phyloP scores from a whole-genome alignment of 2,329 filamentous ascomycete species.

The Nakataea oryzae region DNA sequence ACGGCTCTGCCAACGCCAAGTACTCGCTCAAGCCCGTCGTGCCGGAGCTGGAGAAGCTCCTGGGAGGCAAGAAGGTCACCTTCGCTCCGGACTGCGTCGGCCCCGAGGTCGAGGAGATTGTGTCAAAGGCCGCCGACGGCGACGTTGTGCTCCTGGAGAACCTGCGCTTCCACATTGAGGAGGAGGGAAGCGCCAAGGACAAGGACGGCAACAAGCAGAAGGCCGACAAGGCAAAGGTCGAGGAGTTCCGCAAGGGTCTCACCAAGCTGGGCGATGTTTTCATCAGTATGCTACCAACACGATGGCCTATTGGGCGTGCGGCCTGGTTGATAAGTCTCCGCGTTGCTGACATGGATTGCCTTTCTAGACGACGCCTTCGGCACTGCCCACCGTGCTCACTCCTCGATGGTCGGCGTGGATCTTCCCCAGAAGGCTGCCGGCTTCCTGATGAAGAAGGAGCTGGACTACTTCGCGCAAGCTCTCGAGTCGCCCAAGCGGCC shows the following conservation, averaged over 20 bases:
- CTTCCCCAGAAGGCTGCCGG: slow-evolving; percentile 94
- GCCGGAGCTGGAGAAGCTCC: slow-evolving; percentile 80
- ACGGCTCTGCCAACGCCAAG: slow-evolving; percentile 82
- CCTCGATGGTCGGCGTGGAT: slow-evolving; percentile 96
- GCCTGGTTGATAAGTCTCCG: neutral
- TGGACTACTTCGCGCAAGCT: slow-evolving; percentile 97
- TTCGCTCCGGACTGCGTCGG: slow-evolving; percentile 90
- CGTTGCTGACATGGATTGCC: neutral
- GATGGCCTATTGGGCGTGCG: neutral
- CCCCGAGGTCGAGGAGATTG: slow-evolving; percentile 77
- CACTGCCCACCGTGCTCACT: slow-evolving; percentile 96
- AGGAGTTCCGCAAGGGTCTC: slow-evolving; percentile 87
- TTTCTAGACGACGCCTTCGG: slow-evolving; percentile 86
- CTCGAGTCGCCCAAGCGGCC: slow-evolving; percentile 88
- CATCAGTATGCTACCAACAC: slow-evolving; percentile 59
- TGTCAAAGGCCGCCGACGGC: slow-evolving; percentile 72
- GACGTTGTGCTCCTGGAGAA: slow-evolving; percentile 92
- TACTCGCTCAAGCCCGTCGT: slow-evolving; percentile 92
- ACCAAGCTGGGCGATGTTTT: slow-evolving; percentile 92
- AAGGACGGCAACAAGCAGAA: slow-evolving; percentile 94
- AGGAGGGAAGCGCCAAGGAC: slow-evolving; percentile 94
- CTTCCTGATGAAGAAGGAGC: slow-evolving; percentile 99
- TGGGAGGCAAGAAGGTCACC: slow-evolving; percentile 68
- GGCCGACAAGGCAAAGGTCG: slow-evolving; percentile 88
- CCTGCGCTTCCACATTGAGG: slow-evolving; percentile 94